Evolutionary conservation across 2,329 filamentous ascomycete species (phyloP).

Genomic region (Samsoniella hepiali): DNA sequence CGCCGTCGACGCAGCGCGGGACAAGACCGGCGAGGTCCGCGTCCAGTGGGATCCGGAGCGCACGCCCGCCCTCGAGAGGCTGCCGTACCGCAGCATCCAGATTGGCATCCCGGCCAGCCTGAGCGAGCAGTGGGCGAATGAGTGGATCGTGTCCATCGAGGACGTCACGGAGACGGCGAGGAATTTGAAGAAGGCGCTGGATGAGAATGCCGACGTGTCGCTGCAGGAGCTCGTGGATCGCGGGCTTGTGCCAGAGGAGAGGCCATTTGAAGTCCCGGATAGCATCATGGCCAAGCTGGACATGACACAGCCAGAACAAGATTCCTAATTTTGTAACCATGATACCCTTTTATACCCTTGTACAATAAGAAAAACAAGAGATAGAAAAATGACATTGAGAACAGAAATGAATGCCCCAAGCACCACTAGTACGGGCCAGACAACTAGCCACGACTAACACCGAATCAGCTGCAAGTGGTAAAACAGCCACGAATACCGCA

Average conservation of each 20-base stretch:
- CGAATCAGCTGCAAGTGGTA: constrained; percentile 1
- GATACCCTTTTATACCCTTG: not conserved
- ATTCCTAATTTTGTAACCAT: not conserved
- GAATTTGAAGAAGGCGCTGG: constrained; percentile 44
- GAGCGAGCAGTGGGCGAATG: constrained; percentile 44
- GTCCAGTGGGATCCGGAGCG: constrained; percentile 65
- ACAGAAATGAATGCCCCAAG: not conserved
- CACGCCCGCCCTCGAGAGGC: constrained; percentile 39
- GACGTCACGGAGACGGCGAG: constrained; percentile 56
- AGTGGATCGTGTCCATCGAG: constrained; percentile 53
- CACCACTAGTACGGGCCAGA: too few species aligned
- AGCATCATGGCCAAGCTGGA: constrained; percentile 32
- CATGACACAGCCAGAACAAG: constrained; percentile 27
- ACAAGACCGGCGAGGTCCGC: constrained; percentile 40
- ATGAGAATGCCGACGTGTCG: constrained; percentile 35
- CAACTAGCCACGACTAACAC: not conserved
- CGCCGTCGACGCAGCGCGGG: constrained; percentile 18
- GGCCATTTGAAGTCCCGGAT: constrained; percentile 39
- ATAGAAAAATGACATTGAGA: too few species aligned
- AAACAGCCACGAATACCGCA: constrained; percentile 3
- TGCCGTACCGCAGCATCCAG: constrained; percentile 56
- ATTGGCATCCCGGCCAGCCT: constrained; percentile 53
- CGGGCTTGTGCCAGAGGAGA: constrained; percentile 45
- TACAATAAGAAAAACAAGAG: too few species aligned
- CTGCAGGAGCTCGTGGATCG: constrained; percentile 35